phyloP scores from a whole-genome alignment of 495 filamentous ascomycete species.

The Hypoxylon subgilvum region DNA sequence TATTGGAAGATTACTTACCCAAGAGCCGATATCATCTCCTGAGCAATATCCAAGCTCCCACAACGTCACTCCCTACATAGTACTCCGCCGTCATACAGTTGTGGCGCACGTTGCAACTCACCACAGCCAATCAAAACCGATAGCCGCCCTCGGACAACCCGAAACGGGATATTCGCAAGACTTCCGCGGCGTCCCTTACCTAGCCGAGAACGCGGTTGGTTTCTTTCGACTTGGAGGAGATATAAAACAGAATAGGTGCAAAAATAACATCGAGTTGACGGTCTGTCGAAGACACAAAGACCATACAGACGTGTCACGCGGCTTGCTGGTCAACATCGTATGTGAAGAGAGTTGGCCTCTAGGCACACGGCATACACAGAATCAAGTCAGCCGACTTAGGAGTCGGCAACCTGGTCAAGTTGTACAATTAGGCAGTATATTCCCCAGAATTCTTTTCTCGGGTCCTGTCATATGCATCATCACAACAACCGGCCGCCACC shows the following conservation, averaged over 20 bases:
- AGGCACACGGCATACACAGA: too few relatives aligned
- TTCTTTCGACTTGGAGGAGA: too few relatives aligned
- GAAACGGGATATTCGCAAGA: slow-evolving; percentile 19
- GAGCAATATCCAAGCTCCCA: too few relatives aligned
- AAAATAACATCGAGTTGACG: neutral
- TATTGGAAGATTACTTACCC: too few relatives aligned
- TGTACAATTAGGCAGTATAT: too few relatives aligned
- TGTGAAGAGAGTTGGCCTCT: too few relatives aligned
- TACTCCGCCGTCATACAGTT: neutral
- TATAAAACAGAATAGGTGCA: too few relatives aligned
- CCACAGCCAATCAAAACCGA: slow-evolving; percentile 4
- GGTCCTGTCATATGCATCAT: neutral
- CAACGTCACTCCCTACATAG: slow-evolving; percentile 1
- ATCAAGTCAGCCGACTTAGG: slow-evolving; percentile 28
- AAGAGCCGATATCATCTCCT: too few relatives aligned
- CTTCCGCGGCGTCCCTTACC: neutral
- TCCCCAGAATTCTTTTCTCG: slow-evolving; percentile 32
- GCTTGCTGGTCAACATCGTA: too few relatives aligned
- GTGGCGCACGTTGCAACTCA: neutral
- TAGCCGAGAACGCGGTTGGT: too few relatives aligned
- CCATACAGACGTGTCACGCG: slow-evolving; percentile 12
- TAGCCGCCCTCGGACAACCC: neutral
- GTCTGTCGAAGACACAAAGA: neutral
- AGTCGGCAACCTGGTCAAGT: too few relatives aligned
- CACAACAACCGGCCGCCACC: slow-evolving; percentile 10